These are phyloP conservation scores for Gardenia jasminoides DNA, from an alignment of 257 asterid species.

Conservation along the genomic window DNA sequence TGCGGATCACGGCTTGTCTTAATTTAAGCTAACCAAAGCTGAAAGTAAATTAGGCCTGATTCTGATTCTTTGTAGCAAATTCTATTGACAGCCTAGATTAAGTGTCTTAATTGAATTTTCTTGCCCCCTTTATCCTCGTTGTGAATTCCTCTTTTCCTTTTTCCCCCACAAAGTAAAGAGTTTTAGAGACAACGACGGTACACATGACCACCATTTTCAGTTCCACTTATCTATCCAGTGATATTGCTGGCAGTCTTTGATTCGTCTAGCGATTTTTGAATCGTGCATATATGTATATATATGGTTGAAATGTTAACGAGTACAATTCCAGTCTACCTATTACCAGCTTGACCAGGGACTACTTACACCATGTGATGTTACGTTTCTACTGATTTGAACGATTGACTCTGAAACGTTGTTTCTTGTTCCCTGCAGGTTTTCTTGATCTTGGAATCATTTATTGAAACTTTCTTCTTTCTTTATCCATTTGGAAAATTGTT, in stretches of 20 bases:
- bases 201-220: not conserved
- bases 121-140: not conserved
- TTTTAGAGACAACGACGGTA: not conserved
- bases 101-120: not conserved
- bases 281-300: too few species aligned
- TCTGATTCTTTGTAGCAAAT: too few species aligned
- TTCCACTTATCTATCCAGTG: not conserved
- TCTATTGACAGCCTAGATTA: too few species aligned
- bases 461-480: not conserved
- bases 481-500: constrained; percentile 5
- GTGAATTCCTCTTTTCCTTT: not conserved
- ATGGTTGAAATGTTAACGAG: too few species aligned
- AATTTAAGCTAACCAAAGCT: not conserved
- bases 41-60: not conserved
- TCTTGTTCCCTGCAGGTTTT: not conserved
- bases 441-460: not conserved
- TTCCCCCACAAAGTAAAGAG: too few species aligned
- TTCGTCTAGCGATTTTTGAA: not conserved
- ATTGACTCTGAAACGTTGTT: not conserved
- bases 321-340: too few species aligned
- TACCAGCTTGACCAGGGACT: too few species aligned
- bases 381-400: not conserved
- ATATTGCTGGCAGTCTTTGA: not conserved
- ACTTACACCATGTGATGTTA: too few species aligned
- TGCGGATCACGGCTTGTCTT: not conserved